These are phyloP conservation scores for Bryoglossum gracile DNA, from an alignment of 495 filamentous ascomycete species.

Conservation along the genomic window DNA sequence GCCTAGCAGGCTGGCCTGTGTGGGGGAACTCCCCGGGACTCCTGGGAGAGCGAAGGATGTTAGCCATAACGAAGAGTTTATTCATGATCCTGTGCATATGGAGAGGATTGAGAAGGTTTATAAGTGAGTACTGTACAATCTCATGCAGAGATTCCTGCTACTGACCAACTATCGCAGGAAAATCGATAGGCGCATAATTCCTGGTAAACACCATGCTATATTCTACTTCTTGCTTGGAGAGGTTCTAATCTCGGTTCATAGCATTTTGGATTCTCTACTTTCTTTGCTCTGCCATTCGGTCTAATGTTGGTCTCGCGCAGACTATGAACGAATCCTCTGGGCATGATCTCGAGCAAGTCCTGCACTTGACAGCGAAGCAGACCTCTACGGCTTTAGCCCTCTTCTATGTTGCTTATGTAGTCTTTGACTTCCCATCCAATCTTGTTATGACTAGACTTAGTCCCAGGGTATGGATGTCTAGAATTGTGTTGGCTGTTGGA, in stretches of 20 bases:
- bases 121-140: conserved; percentile 30
- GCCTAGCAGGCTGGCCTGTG: conserved; percentile 6
- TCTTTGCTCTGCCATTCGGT: conserved; percentile 82
- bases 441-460: conserved; percentile 79
- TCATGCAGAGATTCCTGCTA: no score
- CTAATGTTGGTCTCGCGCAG: conserved; percentile 83
- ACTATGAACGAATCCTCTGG: conserved; percentile 69
- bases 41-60: conserved; percentile 9
- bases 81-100: conserved; percentile 35
- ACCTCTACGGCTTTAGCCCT: conserved; percentile 76
- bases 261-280: conserved; percentile 95
- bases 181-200: conserved; percentile 77
- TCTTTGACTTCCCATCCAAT: conserved; percentile 86
- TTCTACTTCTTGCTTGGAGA: background rate
- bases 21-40: background rate
- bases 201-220: conserved; percentile 32
- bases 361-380: conserved; percentile 62
- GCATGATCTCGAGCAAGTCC: conserved; percentile 61
- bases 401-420: conserved; percentile 86
- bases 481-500: conserved; percentile 83
- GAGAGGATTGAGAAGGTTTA: conserved; percentile 58
- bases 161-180: conserved; percentile 43
- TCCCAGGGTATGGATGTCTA: conserved; percentile 86
- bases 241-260: conserved; percentile 23
- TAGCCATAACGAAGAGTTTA: background rate